A percentile compares a stretch with the other conserved stretches of the same genome.
These are phyloP conservation scores for Schoenoplectus tabernaemontani DNA, from an alignment of 202 grass and related monocot species.

Conservation along the genomic window DNA sequence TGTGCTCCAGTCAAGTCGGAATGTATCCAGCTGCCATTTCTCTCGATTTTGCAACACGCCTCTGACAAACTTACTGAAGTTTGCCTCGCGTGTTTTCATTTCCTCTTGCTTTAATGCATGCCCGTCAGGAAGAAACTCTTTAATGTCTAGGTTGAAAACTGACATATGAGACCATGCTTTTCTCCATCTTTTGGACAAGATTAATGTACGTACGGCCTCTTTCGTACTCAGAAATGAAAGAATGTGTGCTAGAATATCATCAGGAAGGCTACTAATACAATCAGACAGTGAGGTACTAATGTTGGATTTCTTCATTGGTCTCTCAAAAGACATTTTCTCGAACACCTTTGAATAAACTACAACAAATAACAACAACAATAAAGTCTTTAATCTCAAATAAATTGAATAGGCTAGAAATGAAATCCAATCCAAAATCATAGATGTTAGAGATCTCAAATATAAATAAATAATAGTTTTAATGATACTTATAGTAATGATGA, in stretches of 20 bases:
- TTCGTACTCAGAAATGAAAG: background rate
- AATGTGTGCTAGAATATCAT: background rate
- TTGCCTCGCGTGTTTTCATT: background rate
- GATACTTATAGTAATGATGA: no score
- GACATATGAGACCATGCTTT: background rate
- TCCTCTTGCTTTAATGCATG: background rate
- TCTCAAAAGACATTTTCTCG: background rate
- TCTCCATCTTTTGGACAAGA: background rate
- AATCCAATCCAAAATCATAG: no score
- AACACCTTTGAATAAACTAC: background rate
- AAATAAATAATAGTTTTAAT: no score
- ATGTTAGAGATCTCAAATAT: no score
- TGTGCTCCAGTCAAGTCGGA: background rate
- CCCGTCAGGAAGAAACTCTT: background rate
- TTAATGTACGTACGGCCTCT: background rate
- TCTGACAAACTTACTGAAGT: background rate
- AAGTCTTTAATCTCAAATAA: no score
- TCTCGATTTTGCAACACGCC: background rate
- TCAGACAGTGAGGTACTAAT: background rate
- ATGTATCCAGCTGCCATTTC: background rate
- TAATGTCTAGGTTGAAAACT: background rate
- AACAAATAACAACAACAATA: no score
- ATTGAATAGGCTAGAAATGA: no score
- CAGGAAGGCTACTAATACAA: background rate
- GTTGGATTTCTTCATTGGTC: background rate